Evolutionary conservation across 768 basidiomycete genomes (phyloP).

Genomic region (Lentinus tigrinus): DNA sequence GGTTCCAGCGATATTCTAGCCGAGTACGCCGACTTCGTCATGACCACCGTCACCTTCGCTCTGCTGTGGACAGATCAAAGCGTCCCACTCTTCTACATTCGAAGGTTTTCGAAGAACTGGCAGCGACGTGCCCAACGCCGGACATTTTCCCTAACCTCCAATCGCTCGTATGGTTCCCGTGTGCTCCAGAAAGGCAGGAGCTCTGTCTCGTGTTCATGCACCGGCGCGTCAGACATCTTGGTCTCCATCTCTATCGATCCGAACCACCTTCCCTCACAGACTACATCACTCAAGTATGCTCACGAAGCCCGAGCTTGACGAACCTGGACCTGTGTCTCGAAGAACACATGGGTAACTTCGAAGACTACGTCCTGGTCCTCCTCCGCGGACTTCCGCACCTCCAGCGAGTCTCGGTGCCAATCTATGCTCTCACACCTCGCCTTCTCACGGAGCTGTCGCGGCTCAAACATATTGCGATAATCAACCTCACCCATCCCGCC

Average conservation of each 20-base stretch:
- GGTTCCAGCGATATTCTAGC: slow-evolving; percentile 48
- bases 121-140: slow-evolving; percentile 50
- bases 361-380: slow-evolving; percentile 39
- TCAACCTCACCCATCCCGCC: slow-evolving; percentile 48
- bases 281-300: slow-evolving; percentile 36
- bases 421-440: slow-evolving; percentile 47
- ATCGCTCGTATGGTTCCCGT: slow-evolving; percentile 45
- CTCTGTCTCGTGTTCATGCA: slow-evolving; percentile 57
- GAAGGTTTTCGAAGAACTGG: slow-evolving; percentile 48
- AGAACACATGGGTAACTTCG: slow-evolving; percentile 39
- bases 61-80: slow-evolving; percentile 5
- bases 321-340: slow-evolving; percentile 45
- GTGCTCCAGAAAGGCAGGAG: slow-evolving; percentile 23
- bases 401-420: slow-evolving; percentile 47
- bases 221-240: slow-evolving; percentile 40
- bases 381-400: slow-evolving; percentile 41
- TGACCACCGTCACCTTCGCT: slow-evolving; percentile 17
- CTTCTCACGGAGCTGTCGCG: slow-evolving; percentile 46
- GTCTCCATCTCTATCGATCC: slow-evolving; percentile 30
- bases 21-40: slow-evolving; percentile 24
- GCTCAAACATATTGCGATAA: slow-evolving; percentile 38
- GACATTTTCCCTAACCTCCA: slow-evolving; percentile 57
- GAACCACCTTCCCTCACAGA: slow-evolving; percentile 27
- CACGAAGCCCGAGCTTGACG: slow-evolving; percentile 46
- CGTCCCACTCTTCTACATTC: slow-evolving; percentile 12